A percentile compares a stretch with the other conserved stretches of the same genome.
Conservation (phyloP, 768 basidiomycete species). For the Rhizopogon vinicolor region DNA sequence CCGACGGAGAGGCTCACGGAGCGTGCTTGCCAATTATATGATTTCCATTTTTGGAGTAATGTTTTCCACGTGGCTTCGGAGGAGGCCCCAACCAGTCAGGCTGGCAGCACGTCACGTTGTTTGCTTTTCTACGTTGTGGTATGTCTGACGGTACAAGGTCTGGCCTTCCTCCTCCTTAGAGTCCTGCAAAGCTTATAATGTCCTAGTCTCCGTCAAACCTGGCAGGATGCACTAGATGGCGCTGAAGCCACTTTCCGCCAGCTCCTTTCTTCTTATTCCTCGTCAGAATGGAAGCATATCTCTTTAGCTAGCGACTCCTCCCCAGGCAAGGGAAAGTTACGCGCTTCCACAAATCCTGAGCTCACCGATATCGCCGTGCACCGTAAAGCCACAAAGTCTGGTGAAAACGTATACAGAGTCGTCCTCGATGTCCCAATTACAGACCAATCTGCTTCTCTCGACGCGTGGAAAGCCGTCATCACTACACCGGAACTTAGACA, state of each 20-base stretch:
- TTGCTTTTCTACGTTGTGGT: not conserved
- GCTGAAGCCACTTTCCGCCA: conserved; percentile 78
- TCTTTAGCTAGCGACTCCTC: conserved; percentile 40
- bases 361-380: conserved; percentile 74
- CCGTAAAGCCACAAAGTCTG: conserved; percentile 60
- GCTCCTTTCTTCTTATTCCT: conserved; percentile 65
- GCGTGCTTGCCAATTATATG: not conserved
- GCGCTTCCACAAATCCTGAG: conserved; percentile 49
- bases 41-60: not conserved
- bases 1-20: not conserved
- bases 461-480: conserved; percentile 78
- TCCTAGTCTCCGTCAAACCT: conserved; percentile 74
- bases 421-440: conserved; percentile 69
- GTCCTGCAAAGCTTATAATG: not conserved
- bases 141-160: conserved; percentile 65
- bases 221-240: conserved; percentile 69
- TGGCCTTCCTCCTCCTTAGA: not conserved
- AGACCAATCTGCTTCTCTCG: conserved; percentile 56
- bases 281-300: conserved; percentile 80
- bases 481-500: conserved; percentile 83
- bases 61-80: conserved; percentile 1
- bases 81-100: not conserved
- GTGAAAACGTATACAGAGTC: conserved; percentile 78
- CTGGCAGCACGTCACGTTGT: not conserved
- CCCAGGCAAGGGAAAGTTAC: conserved; percentile 59